phyloP scores from a whole-genome alignment of 345 rosid genomes.

The Cardamine occulta region DNA sequence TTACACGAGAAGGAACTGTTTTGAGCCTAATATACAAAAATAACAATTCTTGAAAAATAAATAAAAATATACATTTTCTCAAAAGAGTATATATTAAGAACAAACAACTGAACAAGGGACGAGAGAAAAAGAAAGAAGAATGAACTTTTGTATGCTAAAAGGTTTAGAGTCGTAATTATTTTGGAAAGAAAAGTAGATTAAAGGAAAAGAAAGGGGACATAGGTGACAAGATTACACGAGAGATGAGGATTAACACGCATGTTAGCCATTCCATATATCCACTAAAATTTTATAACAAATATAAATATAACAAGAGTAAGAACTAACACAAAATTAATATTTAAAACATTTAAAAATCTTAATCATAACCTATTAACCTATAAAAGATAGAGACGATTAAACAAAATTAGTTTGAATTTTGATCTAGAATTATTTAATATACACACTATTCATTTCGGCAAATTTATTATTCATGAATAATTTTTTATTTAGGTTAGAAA shows the following conservation, averaged over 20 bases:
- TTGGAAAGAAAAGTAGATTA: constrained; percentile 21
- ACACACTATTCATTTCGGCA: background rate
- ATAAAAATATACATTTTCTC: background rate
- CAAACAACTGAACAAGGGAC: background rate
- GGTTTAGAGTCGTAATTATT: constrained; percentile 8
- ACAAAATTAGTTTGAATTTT: background rate
- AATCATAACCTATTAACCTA: background rate
- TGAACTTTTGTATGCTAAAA: constrained; percentile 12
- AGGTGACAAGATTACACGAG: constrained; percentile 44
- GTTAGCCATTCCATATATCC: constrained; percentile 13
- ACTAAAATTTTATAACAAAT: background rate
- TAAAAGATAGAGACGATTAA: background rate
- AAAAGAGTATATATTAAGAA: no score
- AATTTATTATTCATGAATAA: background rate
- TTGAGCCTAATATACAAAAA: constrained; percentile 13
- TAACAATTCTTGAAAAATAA: background rate
- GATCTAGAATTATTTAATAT: background rate
- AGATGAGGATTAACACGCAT: constrained; percentile 18
- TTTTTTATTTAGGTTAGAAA: background rate
- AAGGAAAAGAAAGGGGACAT: constrained; percentile 18
- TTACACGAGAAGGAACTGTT: constrained; percentile 37
- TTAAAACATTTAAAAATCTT: background rate
- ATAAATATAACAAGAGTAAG: background rate
- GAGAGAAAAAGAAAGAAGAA: constrained; percentile 21
- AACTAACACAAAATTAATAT: background rate